Evolutionary conservation across 352 stramenopile genomes (phyloP), one percentile per base, ranked within the genome.

Genomic region (Pseudoperonospora humuli): DNA sequence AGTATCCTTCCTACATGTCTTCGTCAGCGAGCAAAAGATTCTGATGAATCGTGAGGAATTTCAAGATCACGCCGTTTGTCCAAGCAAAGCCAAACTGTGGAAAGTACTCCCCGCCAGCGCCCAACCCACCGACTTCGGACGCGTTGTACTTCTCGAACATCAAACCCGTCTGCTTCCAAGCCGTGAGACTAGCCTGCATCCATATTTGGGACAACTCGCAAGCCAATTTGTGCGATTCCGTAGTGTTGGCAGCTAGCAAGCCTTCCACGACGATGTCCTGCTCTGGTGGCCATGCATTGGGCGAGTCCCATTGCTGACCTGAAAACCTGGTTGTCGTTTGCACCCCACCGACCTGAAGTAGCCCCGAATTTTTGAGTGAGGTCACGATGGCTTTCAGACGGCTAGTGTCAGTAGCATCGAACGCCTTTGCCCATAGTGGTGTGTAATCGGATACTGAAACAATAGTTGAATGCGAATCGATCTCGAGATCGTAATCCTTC

Each of bases 111-210:
- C 84, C 84, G 8, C 84, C 84, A 49, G 72, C 64, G 24, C 82
- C 79, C 5, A 86, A 57, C 0, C 67, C 69, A 21, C 81, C 81
- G 3, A 83, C 40, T 25, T 80, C 66, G 6, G 62, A 69, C 17
- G 79, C 71, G 47, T 93, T 86, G 57, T 93, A 93, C 67, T 95
- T 95, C 48, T 95, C 84, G 50, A 86, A 92, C 82, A 95, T 93
- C 40, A 84, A 56, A 9, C 77, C 74, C 18, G 73, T 87, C 34
- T 81, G 54, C 25, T 67, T 64, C 64, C 63, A 95, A 27, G 71
- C 84, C 6, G 44, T 52, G 15, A 89, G 48, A 45, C 70, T 75
- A n/a, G 80, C 60, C 7, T 66, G 39, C 18, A 82, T 68, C 79
- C 80, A 95, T 14, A 43, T 74, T 64, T 67, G 66, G 19, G 70